Evolutionary conservation across 768 basidiomycete species (phyloP).

Genomic region (Trametes villosa): DNA sequence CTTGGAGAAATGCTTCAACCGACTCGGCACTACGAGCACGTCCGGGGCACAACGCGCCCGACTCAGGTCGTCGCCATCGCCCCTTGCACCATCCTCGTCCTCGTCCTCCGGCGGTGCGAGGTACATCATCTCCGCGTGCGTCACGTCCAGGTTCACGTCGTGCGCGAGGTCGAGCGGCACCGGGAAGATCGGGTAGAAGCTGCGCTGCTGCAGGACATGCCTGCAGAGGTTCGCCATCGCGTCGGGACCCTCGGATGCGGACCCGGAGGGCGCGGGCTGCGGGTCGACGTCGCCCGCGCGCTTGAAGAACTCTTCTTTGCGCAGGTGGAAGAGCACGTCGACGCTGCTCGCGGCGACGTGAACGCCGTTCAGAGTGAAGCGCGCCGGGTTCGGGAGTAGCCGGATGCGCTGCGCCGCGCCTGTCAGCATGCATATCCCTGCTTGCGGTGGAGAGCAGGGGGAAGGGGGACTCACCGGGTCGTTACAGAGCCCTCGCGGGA

Average conservation of each 20-base stretch:
- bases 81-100: slow-evolving; percentile 34
- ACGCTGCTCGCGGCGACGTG: slow-evolving; percentile 81
- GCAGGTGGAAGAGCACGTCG: slow-evolving; percentile 88
- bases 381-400: slow-evolving; percentile 84
- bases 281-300: slow-evolving; percentile 66
- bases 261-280: slow-evolving; percentile 34
- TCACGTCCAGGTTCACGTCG: slow-evolving; percentile 90
- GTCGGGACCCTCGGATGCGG: slow-evolving; percentile 67
- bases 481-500: slow-evolving; percentile 46
- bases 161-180: slow-evolving; percentile 70
- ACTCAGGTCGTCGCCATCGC: slow-evolving; percentile 30
- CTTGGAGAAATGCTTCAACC: slow-evolving; percentile 89
- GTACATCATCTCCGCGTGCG: slow-evolving; percentile 63
- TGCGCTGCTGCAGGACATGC: slow-evolving; percentile 85
- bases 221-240: slow-evolving; percentile 78
- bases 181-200: slow-evolving; percentile 96
- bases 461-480: slow-evolving; percentile 58
- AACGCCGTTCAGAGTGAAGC: slow-evolving; percentile 84
- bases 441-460: no score
- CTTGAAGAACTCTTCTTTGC: slow-evolving; percentile 80
- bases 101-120: slow-evolving; percentile 28
- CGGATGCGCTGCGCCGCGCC: slow-evolving; percentile 62
- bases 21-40: slow-evolving; percentile 85
- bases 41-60: slow-evolving; percentile 60
- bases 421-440: no score